Evolutionary conservation across 1,284 basidiomycete genomes (phyloP).

Genomic region (Fomitopsis betulina): DNA sequence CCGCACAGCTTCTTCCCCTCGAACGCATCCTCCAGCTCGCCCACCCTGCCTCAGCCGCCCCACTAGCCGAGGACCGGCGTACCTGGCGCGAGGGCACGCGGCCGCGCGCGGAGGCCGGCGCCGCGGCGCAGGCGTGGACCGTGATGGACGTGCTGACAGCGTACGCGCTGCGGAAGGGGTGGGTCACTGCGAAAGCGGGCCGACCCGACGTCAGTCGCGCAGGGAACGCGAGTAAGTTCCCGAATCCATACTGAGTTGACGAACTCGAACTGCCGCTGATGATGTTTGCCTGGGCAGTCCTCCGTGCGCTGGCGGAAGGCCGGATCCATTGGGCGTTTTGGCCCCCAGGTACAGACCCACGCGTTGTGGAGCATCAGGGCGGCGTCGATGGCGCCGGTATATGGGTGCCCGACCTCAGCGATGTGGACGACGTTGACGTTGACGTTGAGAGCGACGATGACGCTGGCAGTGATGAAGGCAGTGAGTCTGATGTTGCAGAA

Average conservation of each 20-base stretch:
- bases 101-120: slow-evolving; percentile 13
- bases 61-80: slow-evolving; percentile 54
- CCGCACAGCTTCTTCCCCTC: slow-evolving; percentile 68
- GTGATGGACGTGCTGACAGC: slow-evolving; percentile 77
- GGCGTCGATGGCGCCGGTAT: slow-evolving; percentile 39
- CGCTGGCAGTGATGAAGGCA: slow-evolving; percentile 9
- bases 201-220: slow-evolving; percentile 85
- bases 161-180: slow-evolving; percentile 74
- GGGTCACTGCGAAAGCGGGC: slow-evolving; percentile 87
- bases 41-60: slow-evolving; percentile 40
- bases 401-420: slow-evolving; percentile 45
- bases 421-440: slow-evolving; percentile 25
- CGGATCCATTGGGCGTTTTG: slow-evolving; percentile 82
- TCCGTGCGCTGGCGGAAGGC: slow-evolving; percentile 77
- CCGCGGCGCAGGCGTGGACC: slow-evolving; percentile 51
- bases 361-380: slow-evolving; percentile 19
- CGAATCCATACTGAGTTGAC: background rate
- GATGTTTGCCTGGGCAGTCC: slow-evolving; percentile 41
- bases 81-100: slow-evolving; percentile 60
- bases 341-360: slow-evolving; percentile 50
- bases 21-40: slow-evolving; percentile 65
- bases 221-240: slow-evolving; percentile 79
- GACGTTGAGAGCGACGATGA: slow-evolving; percentile 30
- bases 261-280: slow-evolving; percentile 5
- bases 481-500: background rate